Evolutionary conservation across 495 filamentous ascomycete genomes (phyloP).

Genomic region (Pseudomonodictys pantanalensis): DNA sequence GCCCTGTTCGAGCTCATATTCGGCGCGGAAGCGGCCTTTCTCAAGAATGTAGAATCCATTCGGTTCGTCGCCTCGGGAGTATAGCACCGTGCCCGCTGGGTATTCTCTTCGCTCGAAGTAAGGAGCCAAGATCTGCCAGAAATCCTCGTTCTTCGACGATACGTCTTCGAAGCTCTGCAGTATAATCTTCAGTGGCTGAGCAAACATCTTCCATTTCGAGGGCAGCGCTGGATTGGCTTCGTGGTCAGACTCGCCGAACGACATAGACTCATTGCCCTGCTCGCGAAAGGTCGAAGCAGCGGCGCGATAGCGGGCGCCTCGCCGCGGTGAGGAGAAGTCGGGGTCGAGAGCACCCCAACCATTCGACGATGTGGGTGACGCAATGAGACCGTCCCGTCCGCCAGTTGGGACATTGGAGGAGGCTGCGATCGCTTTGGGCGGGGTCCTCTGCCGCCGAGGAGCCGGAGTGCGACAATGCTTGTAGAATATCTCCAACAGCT

Average conservation of each 20-base stretch:
- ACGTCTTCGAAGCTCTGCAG: constrained; percentile 88
- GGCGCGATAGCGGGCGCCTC: constrained; percentile 70
- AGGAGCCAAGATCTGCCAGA: constrained; percentile 76
- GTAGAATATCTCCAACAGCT: constrained; percentile 76
- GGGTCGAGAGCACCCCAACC: constrained; percentile 45
- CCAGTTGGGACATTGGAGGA: not conserved
- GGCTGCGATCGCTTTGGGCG: constrained; percentile 29
- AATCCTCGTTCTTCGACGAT: constrained; percentile 81
- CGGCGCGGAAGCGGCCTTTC: constrained; percentile 78
- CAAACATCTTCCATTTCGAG: constrained; percentile 74
- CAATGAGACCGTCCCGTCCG: not conserved
- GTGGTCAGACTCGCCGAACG: constrained; percentile 40
- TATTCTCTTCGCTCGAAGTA: constrained; percentile 71
- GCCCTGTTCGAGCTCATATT: constrained; percentile 88
- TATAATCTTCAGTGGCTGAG: constrained; percentile 84
- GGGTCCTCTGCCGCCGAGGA: constrained; percentile 16
- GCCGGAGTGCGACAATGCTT: constrained; percentile 7
- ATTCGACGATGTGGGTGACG: constrained; percentile 2
- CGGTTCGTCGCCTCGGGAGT: constrained; percentile 50
- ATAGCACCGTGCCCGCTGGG: constrained; percentile 67
- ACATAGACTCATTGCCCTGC: constrained; percentile 25
- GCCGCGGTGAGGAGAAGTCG: constrained; percentile 73
- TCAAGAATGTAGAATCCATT: constrained; percentile 90
- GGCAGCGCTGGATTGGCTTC: constrained; percentile 41
- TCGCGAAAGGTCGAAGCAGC: constrained; percentile 70